Conservation (phyloP, 257 asterid genomes). For the Craterostigma plantagineum region DNA sequence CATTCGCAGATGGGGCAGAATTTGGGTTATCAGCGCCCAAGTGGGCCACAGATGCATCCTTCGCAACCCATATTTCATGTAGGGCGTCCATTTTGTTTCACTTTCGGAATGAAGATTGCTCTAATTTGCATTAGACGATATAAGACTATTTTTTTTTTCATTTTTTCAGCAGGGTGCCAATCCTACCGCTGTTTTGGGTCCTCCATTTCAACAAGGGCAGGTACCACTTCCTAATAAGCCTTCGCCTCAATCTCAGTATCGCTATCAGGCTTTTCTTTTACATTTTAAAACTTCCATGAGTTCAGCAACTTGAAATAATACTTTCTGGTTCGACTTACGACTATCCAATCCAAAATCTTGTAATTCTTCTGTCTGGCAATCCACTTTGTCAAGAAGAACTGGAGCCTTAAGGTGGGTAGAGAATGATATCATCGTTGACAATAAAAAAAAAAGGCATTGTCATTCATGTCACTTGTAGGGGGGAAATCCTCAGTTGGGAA, state of each 20-base stretch:
- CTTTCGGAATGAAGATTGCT: neutral
- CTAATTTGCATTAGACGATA: neutral
- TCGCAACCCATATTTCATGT: constrained; percentile 73
- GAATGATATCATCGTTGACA: too few species aligned
- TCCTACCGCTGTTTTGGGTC: constrained; percentile 48
- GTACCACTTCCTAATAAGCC: constrained; percentile 48
- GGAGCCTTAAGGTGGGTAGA: too few species aligned
- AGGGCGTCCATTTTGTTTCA: constrained; percentile 17
- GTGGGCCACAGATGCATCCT: constrained; percentile 61
- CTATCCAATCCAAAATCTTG: too few species aligned
- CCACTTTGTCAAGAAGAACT: too few species aligned
- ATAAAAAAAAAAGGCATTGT: too few species aligned
- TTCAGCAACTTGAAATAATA: neutral
- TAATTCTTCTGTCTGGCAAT: too few species aligned
- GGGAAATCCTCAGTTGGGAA: constrained; percentile 52
- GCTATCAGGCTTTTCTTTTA: too few species aligned
- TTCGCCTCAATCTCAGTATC: constrained; percentile 62
- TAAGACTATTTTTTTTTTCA: neutral
- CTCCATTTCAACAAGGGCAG: constrained; percentile 66
- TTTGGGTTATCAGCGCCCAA: constrained; percentile 5
- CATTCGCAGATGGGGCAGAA: neutral
- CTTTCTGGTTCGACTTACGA: too few species aligned
- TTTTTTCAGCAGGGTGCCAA: constrained; percentile 45
- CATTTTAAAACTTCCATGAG: constrained; percentile 4
- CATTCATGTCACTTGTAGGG: constrained; percentile 8